Evolutionary conservation across 441 rosid genomes (phyloP).

Genomic region (Jatropha multifida): DNA sequence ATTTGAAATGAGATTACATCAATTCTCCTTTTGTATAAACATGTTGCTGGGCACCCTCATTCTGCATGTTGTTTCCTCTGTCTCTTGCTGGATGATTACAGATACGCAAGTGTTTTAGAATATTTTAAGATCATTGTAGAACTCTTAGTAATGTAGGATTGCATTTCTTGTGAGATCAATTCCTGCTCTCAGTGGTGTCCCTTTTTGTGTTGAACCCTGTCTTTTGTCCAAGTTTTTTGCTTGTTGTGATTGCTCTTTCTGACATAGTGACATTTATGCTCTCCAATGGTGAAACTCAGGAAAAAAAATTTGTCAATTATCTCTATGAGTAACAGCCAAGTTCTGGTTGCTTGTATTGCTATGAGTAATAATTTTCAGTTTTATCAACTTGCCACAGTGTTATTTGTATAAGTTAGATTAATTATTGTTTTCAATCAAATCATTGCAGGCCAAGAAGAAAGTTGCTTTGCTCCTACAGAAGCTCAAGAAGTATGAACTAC

Average conservation of each 20-base stretch:
- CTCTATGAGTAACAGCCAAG: background rate
- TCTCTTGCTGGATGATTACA: background rate
- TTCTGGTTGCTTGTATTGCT: background rate
- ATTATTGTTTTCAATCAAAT: background rate
- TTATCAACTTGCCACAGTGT: background rate
- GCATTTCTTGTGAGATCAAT: background rate
- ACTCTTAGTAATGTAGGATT: background rate
- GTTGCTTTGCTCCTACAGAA: conserved; percentile 56
- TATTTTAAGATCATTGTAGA: conserved; percentile 1
- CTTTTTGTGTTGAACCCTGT: background rate
- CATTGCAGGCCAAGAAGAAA: conserved; percentile 88
- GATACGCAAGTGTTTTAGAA: background rate
- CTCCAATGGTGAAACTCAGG: background rate
- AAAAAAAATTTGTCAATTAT: background rate
- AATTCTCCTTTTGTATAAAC: background rate
- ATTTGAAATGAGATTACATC: background rate
- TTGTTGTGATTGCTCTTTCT: background rate
- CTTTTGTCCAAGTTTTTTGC: background rate
- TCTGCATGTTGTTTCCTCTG: background rate
- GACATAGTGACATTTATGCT: background rate
- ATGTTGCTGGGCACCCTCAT: background rate
- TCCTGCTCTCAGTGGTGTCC: background rate
- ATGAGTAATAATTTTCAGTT: background rate
- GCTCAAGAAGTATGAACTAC: conserved; percentile 76
- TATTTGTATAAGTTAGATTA: background rate